Evolutionary conservation across 164 flowering plant species (phyloP), one percentile per base, ranked within the genome.

Genomic region (Magnolia kwangsiensis): DNA sequence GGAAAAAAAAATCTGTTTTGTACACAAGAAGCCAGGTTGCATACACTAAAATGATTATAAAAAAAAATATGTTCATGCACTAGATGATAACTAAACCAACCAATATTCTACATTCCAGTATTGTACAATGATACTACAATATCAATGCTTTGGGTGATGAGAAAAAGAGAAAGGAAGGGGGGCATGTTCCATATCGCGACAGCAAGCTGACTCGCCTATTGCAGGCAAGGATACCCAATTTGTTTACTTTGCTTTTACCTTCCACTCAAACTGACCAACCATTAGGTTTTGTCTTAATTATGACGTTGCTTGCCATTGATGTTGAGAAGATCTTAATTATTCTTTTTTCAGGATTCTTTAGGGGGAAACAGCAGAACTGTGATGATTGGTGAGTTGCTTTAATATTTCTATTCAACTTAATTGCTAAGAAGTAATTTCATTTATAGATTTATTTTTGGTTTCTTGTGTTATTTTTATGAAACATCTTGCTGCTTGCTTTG

Each of bases 141-240:
- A 96, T 96, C n/a, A 96, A 98, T 89, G 99, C 99, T n/a, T 75
- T 96, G 74, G 99, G 99, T 16, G 99, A 96, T 88, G 99, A 96
- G 69, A 96, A 88, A 83, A 96, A 96, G 80, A 77, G 99, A 63
- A 94, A 91, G 84, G 96, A 93, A 86, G 98, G 99, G 50, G 98
- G 93, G 2, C 99, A 96, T 77, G 94, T 96, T 77, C 99, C 99
- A 1, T 96, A 96, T 49, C 90, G 99, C 61, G 99, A 96, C 69
- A 96, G 99, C 97, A 96, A 96, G 83, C 76, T 96, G 78, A 96
- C 99, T 27, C 97, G 99, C 23, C 79, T 96, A 76, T 72, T 96
- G 51, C 99, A 96, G 98, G 99, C 79, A 88, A 24, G 84, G 5
- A 16, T 51, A 51, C 75, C 1, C 45, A 37, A 0, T 16, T 50